A percentile compares a stretch with the other conserved stretches of the same genome.
Evolutionary conservation across 208 protist species (phyloP).

Genomic region (Wallacemonas rigidus): DNA sequence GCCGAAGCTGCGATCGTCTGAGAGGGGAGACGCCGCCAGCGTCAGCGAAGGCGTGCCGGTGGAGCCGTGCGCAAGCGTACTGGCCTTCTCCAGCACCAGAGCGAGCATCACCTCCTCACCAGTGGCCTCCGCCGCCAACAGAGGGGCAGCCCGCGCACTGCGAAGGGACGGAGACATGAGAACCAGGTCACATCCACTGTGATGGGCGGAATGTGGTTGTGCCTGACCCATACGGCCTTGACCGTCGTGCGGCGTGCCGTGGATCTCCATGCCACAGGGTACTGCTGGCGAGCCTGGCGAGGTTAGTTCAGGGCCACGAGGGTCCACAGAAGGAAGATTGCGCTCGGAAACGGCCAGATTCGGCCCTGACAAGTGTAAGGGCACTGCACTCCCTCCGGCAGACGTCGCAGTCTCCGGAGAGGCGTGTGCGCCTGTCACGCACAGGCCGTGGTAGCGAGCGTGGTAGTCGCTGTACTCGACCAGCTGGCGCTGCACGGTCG

Average conservation of each 20-base stretch:
- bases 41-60: background rate
- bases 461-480: slow-evolving; percentile 31
- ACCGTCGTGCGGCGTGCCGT: background rate
- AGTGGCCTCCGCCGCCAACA: slow-evolving; percentile 5
- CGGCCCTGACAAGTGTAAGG: background rate
- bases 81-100: slow-evolving; percentile 14
- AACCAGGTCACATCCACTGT: background rate
- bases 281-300: background rate
- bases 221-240: background rate
- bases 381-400: too few species aligned
- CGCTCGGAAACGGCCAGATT: background rate
- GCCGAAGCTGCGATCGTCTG: slow-evolving; percentile 2
- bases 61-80: background rate
- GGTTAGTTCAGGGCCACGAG: background rate
- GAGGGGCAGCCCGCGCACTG: slow-evolving; percentile 8
- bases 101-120: slow-evolving; percentile 18
- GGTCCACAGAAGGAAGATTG: background rate
- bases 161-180: slow-evolving; percentile 8
- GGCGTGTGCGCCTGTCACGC: background rate
- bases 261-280: background rate
- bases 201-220: background rate
- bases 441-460: slow-evolving; percentile 20
- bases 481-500: slow-evolving; percentile 41
- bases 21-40: background rate
- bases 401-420: background rate